phyloP scores from a whole-genome alignment of 1,139 yeast species.

The Blastobotrys proliferans region DNA sequence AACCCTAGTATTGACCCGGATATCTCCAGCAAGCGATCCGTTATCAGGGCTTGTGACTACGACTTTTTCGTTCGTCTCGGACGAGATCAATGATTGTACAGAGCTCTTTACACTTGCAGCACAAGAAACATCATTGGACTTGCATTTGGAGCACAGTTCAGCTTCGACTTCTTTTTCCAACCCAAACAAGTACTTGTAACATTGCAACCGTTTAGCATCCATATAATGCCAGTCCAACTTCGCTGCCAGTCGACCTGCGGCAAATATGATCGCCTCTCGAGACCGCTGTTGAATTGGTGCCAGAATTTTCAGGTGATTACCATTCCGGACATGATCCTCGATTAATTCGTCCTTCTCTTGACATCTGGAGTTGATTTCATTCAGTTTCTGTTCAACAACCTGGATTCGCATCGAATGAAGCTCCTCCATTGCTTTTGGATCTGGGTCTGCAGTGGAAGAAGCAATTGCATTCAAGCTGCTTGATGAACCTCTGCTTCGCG shows the following conservation, averaged over 20 bases:
- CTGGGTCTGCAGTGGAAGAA: neutral
- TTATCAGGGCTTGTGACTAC: neutral
- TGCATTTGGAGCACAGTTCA: conserved; percentile 19
- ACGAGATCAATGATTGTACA: too few species aligned
- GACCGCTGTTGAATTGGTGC: conserved; percentile 54
- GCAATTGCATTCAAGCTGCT: neutral
- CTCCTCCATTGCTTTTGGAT: conserved; percentile 5
- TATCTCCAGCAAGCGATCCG: neutral
- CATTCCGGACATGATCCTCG: conserved; percentile 36
- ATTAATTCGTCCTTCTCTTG: conserved; percentile 36
- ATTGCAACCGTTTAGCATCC: conserved; percentile 44
- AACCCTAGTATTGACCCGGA: conserved; percentile 1
- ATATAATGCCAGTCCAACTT: conserved; percentile 53
- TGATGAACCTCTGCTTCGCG: neutral
- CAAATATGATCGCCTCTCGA: conserved; percentile 43
- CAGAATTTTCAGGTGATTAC: conserved; percentile 40
- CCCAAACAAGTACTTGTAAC: conserved; percentile 40
- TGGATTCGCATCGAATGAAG: conserved; percentile 13
- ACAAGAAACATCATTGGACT: neutral
- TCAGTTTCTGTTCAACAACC: conserved; percentile 26
- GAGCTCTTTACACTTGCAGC: neutral
- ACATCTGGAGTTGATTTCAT: conserved; percentile 36
- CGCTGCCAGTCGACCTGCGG: conserved; percentile 46
- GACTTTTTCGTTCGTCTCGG: neutral
- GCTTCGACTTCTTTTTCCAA: conserved; percentile 31